Conservation (phyloP, 73 alveolate genomes). For the Diophrys sp. region DNA sequence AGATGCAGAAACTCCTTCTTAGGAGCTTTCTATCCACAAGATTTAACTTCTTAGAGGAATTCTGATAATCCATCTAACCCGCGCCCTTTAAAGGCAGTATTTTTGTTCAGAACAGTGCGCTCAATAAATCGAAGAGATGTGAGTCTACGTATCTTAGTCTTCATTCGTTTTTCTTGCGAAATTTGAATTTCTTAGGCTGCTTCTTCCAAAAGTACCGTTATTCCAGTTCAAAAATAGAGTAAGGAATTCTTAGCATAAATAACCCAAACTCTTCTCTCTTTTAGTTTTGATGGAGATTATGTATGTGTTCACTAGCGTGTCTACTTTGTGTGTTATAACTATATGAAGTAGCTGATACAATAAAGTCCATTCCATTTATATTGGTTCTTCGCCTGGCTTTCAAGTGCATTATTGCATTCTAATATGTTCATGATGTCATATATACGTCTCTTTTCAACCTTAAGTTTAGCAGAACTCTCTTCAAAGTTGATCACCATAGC, state of each 20-base stretch:
- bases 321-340: neutral
- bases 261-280: conserved; percentile 73
- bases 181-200: conserved; percentile 64
- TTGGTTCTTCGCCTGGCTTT: conserved; percentile 68
- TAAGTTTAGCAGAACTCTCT: conserved; percentile 56
- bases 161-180: conserved; percentile 36
- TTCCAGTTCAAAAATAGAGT: conserved; percentile 55
- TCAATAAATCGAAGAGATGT: conserved; percentile 69
- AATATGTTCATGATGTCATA: conserved; percentile 79
- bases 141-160: conserved; percentile 72
- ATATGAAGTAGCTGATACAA: conserved; percentile 24
- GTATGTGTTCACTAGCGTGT: neutral
- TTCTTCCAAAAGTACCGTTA: conserved; percentile 64
- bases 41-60: conserved; percentile 33
- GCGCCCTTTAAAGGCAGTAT: conserved; percentile 82
- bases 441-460: conserved; percentile 76
- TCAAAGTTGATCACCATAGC: conserved; percentile 58
- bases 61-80: conserved; percentile 63
- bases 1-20: too few species aligned
- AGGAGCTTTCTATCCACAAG: too few species aligned
- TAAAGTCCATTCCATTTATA: conserved; percentile 77
- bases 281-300: conserved; percentile 5
- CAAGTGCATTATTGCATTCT: conserved; percentile 68
- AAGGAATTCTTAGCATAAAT: conserved; percentile 63
- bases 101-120: conserved; percentile 59